A percentile compares a stretch with the other conserved stretches of the same genome.
Conservation (phyloP, 768 basidiomycete genomes). For the Candolleomyces eurysporus region DNA sequence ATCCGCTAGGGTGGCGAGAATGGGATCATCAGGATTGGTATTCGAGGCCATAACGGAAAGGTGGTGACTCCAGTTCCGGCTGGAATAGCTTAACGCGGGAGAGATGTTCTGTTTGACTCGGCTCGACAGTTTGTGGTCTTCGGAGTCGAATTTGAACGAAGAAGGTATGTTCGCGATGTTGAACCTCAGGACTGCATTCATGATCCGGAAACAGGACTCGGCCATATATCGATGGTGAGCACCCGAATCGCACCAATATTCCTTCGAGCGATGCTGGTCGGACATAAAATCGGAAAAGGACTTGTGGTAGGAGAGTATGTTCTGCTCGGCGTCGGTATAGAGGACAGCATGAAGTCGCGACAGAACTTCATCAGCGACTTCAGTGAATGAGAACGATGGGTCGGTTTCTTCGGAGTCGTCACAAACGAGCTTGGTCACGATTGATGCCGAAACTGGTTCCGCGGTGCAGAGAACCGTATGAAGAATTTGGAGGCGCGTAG, state of each 20-base stretch:
- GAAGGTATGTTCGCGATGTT: constrained; percentile 19
- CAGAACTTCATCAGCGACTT: neutral
- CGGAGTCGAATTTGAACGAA: constrained; percentile 16
- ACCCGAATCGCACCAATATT: constrained; percentile 12
- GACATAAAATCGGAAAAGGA: constrained; percentile 22
- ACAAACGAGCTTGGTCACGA: constrained; percentile 14
- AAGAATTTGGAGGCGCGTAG: constrained; percentile 12
- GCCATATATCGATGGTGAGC: constrained; percentile 12
- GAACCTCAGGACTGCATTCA: constrained; percentile 16
- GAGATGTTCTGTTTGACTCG: constrained; percentile 13
- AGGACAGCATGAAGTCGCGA: constrained; percentile 18
- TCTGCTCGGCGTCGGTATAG: constrained; percentile 11
- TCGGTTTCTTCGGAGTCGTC: neutral
- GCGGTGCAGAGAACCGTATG: constrained; percentile 20
- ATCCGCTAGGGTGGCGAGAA: constrained; percentile 5
- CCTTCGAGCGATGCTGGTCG: constrained; percentile 7
- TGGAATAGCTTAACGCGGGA: constrained; percentile 8
- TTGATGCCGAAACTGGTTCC: constrained; percentile 13
- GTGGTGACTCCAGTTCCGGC: constrained; percentile 12
- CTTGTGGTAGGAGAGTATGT: constrained; percentile 19
- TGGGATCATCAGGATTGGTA: neutral
- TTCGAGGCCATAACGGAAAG: neutral
- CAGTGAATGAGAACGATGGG: neutral
- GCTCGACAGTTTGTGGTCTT: constrained; percentile 1
- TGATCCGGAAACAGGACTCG: constrained; percentile 16